A percentile compares a stretch with the other conserved stretches of the same genome.
These are phyloP conservation scores for Sungouiozyma intestinalis DNA, from an alignment of 805 yeast species.

Conservation along the genomic window DNA sequence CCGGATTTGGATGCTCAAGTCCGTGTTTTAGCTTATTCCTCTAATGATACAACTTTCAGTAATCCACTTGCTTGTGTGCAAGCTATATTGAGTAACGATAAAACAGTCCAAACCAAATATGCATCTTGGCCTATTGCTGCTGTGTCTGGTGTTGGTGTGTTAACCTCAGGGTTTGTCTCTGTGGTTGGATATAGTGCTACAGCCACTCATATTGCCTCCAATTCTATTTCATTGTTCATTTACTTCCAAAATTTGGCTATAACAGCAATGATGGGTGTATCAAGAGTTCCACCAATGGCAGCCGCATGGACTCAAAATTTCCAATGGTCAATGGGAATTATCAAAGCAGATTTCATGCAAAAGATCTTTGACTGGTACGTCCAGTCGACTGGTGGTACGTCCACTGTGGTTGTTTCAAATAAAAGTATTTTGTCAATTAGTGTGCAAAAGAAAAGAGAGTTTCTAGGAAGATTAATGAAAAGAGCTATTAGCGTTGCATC, in stretches of 20 bases:
- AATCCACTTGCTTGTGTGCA: constrained; percentile 80
- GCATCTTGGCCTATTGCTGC: constrained; percentile 97
- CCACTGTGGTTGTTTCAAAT: constrained; percentile 65
- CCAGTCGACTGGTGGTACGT: constrained; percentile 85
- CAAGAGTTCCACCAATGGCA: constrained; percentile 89
- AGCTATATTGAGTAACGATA: constrained; percentile 77
- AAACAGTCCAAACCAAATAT: constrained; percentile 84
- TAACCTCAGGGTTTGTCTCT: constrained; percentile 80
- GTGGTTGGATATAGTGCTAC: constrained; percentile 83
- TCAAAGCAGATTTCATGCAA: constrained; percentile 68
- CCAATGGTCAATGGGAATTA: constrained; percentile 92
- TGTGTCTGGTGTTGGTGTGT: constrained; percentile 75
- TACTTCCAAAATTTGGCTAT: constrained; percentile 92
- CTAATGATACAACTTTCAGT: constrained; percentile 32
- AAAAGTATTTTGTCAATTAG: constrained; percentile 62
- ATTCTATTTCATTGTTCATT: constrained; percentile 81
- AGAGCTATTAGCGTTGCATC: constrained; percentile 28
- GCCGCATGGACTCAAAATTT: constrained; percentile 97
- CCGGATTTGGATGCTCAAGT: constrained; percentile 95
- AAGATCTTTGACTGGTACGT: constrained; percentile 84
- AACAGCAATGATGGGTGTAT: constrained; percentile 91
- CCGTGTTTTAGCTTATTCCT: constrained; percentile 52
- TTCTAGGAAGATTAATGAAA: constrained; percentile 20
- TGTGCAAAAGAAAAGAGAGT: constrained; percentile 48
- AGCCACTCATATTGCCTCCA: constrained; percentile 96